Evolutionary conservation across 2,329 filamentous ascomycete species (phyloP), one percentile per base, ranked within the genome.

Genomic region (Thermothelomyces thermophilus): DNA sequence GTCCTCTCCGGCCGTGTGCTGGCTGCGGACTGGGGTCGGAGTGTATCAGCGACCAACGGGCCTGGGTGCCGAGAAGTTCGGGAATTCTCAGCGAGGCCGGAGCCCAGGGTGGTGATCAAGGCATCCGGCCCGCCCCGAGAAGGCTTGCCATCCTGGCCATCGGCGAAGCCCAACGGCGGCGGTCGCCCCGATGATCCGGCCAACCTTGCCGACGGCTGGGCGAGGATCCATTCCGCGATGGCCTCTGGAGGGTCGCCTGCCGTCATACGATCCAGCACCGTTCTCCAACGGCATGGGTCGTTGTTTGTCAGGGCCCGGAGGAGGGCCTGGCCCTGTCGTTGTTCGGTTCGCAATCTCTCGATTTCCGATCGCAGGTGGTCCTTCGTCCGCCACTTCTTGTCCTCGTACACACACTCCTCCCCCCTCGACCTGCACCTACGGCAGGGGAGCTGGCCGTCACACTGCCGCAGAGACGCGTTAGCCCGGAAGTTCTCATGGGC

Each of bases 341-440:
- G 57, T 26, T 60, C 56, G 9, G 51, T 47, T 33, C 57, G 55
- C 24, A 62, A 51, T 16, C 56, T 54, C 43, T 60, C 57, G 16
- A 62, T 59, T 43, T 62, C 60, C 33, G 57, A 59, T 19, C 60
- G 52, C 20, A 62, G 41, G 37, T 60, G 58, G 41, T 59, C 60
- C 42, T 62, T 62, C 16, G 60, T 62, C 34, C 60, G 50, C 58
- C 57, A 60, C 43, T 58, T 62, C 43, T 60, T 60, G 53, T 59
- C 58, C 30, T 62, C 58, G 46, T 60, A 62, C 10, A 42, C 35
- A 45, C 60, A 62, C 40, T 62, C 56, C 24, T 62, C 60, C 9
- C 56, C 58, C 10, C 58, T 52, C 9, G 57, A 56, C 24, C 49
- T 44, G 45, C 60, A 62, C 35, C 58, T 50, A 24, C 54, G 53